Base-by-base conservation (phyloP, 2,329 filamentous ascomycete genomes). In the Botryosphaeria agaves region DNA sequence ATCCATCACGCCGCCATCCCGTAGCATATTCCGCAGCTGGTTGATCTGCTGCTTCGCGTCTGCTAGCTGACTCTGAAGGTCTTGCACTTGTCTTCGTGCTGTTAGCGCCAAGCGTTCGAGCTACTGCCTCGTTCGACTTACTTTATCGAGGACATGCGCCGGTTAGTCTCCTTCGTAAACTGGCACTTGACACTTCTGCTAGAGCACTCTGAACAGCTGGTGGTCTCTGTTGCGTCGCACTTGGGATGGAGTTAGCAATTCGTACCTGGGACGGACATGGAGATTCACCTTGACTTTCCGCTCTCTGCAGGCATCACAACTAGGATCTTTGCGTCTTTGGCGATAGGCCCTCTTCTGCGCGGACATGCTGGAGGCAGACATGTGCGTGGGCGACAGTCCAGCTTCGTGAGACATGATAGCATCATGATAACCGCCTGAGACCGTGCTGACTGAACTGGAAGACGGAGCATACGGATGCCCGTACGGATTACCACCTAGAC, bases 81-180 rank as follows among this genome's bases (percentile, higher is more conserved):
- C 89, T 55, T 95, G 89, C 8, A 95, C 81, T 61, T 94, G 89
- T 51, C 67, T 71, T 32, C 27, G 32, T 14, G 17, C 11, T 20
- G 31, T 45, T 20, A 44, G 40, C 25, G n/a, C n/a, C 7, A n/a
- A n/a, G n/a, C n/a, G n/a, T 12, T 23, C 12, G 21, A 23, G 21
- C 9, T 12, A 23, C 21, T 23, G 21, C 9, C 9, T 23, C 7
- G n/a, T 18, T 5, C 17, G 33, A 55, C 64, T 45, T 53, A 72
- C 69, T 95, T 98, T 58, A 95, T 95, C 2, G 87, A 95, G 12
- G 89, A 95, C 89, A 98, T 98, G 37, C 89, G 74, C 35, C 89
- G 71, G 52, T 98, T 98, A 8, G 89, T 98, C 56, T 98, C 89
- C 57, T 98, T 98, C 29, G 89, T 98, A 51, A 98, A 98, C 48